Evolutionary conservation across 306 rosid genomes (phyloP), one percentile per base, ranked within the genome.

Genomic region (Argentina anserina): DNA sequence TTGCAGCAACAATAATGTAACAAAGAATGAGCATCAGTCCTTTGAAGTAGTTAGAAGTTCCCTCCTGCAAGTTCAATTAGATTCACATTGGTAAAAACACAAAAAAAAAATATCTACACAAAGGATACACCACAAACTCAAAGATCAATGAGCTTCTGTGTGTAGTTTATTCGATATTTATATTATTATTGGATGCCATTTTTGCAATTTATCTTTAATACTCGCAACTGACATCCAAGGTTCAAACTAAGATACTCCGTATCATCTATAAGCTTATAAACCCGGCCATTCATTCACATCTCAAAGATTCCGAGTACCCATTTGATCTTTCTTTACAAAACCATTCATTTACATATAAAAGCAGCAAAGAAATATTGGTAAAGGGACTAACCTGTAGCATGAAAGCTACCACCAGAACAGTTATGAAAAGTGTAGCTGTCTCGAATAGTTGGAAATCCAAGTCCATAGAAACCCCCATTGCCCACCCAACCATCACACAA

Each of bases 361-460:
- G 50, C 9, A 17, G 25, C 61, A 23, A 36, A 41, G 52, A n/a
- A 33, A 31, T 34, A 67, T 21, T 18, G 52, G 46, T 39, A 37
- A 79, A 56, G 45, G 42, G 31, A 79, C 87, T 53, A 76, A 92
- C 96, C 98, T 92, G 98, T 45, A 92, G 75, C 92, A 92, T 78
- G 86, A 90, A 87, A 76, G 95, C 91, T 6, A 88, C 95, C 0
- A 92, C 93, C n/a, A 92, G 70, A 65, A 90, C 93, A 18, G 93
- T 88, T 6, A 88, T 76, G 77, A 90, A 87, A 43, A 92, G 90
- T 13, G 87, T 80, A 41, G 90, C 88, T 11, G 97, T 92, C 87
- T 92, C 98, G 33, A 92, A 92, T 69, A 90, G 87, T 80, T 88
- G 98, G 63, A 92, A 92, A 81, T 92, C 81, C 60, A 90, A 81